Percentiles rank a stretch among this genome's conserved stretches.
phyloP scores from a whole-genome alignment of 306 rosid genomes.

The Rosa multiflora region DNA sequence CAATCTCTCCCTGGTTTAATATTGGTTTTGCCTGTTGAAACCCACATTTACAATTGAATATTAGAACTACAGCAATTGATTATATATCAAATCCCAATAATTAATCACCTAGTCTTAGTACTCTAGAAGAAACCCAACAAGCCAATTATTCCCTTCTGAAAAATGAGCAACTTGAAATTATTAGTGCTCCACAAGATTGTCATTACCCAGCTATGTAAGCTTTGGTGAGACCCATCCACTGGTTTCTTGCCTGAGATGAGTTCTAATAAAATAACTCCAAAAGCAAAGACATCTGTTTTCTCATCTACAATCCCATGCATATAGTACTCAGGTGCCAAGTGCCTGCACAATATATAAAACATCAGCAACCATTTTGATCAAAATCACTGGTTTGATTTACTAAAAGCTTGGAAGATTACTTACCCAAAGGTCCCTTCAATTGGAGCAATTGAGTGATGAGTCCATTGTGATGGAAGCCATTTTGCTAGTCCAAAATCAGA shows the following conservation, averaged over 20 bases:
- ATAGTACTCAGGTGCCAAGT: constrained; percentile 94
- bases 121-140: constrained; percentile 22
- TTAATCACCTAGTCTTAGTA: background rate
- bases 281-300: constrained; percentile 98
- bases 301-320: constrained; percentile 98
- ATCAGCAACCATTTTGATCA: constrained; percentile 17
- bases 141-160: constrained; percentile 7
- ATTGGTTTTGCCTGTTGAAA: constrained; percentile 77
- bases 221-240: constrained; percentile 86
- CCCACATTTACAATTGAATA: constrained; percentile 11
- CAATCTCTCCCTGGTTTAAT: constrained; percentile 67
- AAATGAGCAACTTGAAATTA: constrained; percentile 2
- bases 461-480: constrained; percentile 98
- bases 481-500: constrained; percentile 99
- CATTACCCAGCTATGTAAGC: constrained; percentile 87
- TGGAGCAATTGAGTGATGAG: constrained; percentile 95
- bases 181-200: background rate
- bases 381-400: background rate
- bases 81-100: constrained; percentile 16
- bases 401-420: constrained; percentile 10
- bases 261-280: constrained; percentile 85
- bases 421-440: constrained; percentile 99
- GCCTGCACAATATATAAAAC: constrained; percentile 39
- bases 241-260: constrained; percentile 89
- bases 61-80: background rate